phyloP scores from a whole-genome alignment of 2,329 filamentous ascomycete species.

The Sporothrix humicola region DNA sequence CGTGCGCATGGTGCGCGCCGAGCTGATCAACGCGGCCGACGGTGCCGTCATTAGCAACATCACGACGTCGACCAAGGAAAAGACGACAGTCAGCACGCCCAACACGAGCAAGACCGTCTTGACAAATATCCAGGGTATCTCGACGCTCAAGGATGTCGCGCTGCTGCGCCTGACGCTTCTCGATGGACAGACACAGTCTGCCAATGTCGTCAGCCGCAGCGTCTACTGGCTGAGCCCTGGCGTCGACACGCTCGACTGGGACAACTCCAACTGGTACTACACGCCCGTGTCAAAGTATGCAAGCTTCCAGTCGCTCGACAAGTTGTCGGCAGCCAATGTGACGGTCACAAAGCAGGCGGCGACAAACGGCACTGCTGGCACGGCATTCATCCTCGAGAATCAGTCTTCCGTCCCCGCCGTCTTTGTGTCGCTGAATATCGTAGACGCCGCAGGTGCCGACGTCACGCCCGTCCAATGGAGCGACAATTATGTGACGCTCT shows the following conservation, averaged over 20 bases:
- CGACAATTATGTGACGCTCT: slow-evolving; percentile 68
- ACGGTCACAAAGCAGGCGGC: slow-evolving; percentile 37
- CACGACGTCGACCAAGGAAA: slow-evolving; percentile 28
- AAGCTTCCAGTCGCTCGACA: slow-evolving; percentile 54
- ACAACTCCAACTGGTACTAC: slow-evolving; percentile 62
- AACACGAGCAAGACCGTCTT: slow-evolving; percentile 52
- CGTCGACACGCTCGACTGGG: slow-evolving; percentile 60
- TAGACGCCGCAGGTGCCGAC: slow-evolving; percentile 52
- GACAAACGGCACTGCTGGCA: neutral
- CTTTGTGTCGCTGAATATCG: slow-evolving; percentile 60
- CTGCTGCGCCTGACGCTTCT: slow-evolving; percentile 58
- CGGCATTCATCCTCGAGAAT: slow-evolving; percentile 54
- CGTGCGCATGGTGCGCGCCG: slow-evolving; percentile 52
- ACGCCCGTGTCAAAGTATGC: slow-evolving; percentile 61
- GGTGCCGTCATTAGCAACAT: slow-evolving; percentile 52
- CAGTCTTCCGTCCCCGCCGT: slow-evolving; percentile 59
- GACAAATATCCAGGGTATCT: slow-evolving; percentile 43
- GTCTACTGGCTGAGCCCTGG: slow-evolving; percentile 62
- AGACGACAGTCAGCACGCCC: slow-evolving; percentile 42
- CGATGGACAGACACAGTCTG: slow-evolving; percentile 32
- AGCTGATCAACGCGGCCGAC: slow-evolving; percentile 53
- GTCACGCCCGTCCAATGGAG: slow-evolving; percentile 62
- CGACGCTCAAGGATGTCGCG: slow-evolving; percentile 48
- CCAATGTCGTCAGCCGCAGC: slow-evolving; percentile 56
- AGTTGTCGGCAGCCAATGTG: slow-evolving; percentile 49